Base-by-base conservation (phyloP, 106 monocot genomes). In the Dendrobium chrysotoxum region DNA sequence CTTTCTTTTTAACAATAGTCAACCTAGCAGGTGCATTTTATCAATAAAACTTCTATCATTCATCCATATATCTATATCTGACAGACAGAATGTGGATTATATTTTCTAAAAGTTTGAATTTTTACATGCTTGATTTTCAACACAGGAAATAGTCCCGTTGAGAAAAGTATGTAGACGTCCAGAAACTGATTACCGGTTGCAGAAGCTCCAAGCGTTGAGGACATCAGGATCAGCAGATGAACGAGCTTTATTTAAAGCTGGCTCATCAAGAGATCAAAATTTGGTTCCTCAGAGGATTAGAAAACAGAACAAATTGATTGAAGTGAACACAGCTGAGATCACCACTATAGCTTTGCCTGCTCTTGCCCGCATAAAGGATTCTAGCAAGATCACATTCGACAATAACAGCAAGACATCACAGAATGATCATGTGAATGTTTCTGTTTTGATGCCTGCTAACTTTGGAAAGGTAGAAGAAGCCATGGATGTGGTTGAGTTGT, bases 61-160 rank as follows among this genome's bases (percentile, higher is more conserved):
- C n/a, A n/a, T n/a, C n/a, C n/a, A n/a, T n/a, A n/a, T 35, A 35
- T 35, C 35, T 35, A 35, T 35, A 35, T 35, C 35, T 35, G 35
- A 35, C 0, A 35, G 35, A 35, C 3, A 35, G 35, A 44, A 44
- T 44, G 44, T 44, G 44, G 44, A 44, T 44, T 6, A 44, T 44
- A 44, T 44, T 44, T 44, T 44, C 44, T 44, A 9, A 44, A 44
- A 35, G 35, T 35, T 35, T 35, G 35, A 35, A 53, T 16, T 53
- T 16, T 53, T 53, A 7, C 21, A 64, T 64, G 13, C 4, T 70
- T 70, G 23, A 31, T 31, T 21, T 7, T 74, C 21, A 74, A 40
- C 20, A 21, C 81, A 93, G 93, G 93, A 93, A 88, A 93, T 93
- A 77, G 93, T 93, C 1, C 86, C 93, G 58, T 72, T 93, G 64